Evolutionary conservation across 768 basidiomycete genomes (phyloP), one percentile per base, ranked within the genome.

Genomic region (Phaffia tasmanica): DNA sequence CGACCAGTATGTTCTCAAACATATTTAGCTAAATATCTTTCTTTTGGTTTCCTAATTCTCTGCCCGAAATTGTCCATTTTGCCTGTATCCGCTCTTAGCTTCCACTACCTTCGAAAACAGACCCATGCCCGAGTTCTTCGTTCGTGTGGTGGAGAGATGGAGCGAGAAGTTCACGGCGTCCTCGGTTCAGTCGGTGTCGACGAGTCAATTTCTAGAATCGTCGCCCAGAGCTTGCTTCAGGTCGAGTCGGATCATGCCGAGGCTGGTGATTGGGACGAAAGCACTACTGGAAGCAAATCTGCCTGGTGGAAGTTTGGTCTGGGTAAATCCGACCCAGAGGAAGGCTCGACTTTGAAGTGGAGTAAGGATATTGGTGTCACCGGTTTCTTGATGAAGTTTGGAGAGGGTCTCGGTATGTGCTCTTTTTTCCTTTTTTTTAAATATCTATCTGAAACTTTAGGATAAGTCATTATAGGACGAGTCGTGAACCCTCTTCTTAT

Each of bases 101-200:
- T 70, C 57, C 64, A 59, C 42, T 64, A 65, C 63, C 65, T 68
- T 25, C 61, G 54, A n/a, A 47, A 48, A 16, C 58, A 65, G 55
- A 70, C 69, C 14, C 80, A 85, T 53, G 81, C 85, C 21, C 85
- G 93, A 35, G 92, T 98, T n/a, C 75, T 82, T 2, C 85, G 89
- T 16, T 90, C 87, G 64, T 99, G 95, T 74, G 83, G 84, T 11
- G 91, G 91, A 58, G 93, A 98, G 80, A 87, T 98, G 83, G 92
- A 98, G 78, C 85, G 94, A 54, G 95, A 98, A 74, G 91, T 98
- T 0, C 80, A 85, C 64, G 87, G 84, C 49, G 83, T 99, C 1
- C 84, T 98, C 7, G 88, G 86, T 3, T 88, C 90, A 0, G 81
- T 94, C 51, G 95, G 95, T 50, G 85, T 99, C 29, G 88, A 94